Evolutionary conservation across 768 basidiomycete species (phyloP), one percentile per base, ranked within the genome.

Genomic region (Suillus occidentalis): DNA sequence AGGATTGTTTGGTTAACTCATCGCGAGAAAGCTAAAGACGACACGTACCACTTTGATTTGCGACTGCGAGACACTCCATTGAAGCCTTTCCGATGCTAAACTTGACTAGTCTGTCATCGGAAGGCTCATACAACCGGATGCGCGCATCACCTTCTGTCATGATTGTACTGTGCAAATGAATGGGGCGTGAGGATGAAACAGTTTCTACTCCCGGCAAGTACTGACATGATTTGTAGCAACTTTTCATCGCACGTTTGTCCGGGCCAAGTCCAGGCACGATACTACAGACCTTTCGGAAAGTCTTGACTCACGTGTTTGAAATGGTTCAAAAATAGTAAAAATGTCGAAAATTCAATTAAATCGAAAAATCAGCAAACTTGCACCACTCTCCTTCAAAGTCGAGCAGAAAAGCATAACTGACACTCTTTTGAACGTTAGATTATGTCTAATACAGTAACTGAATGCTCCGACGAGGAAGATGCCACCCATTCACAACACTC

Each of bases 21-120:
- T 9, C 20, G 28, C 18, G 12, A 31, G 7, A 7, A 58, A 52
- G 22, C 40, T 5, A 60, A 47, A 39, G 31, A 42, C 6, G 20
- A 52, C 50, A 75, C 80, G 55, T 67, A 87, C 91, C 79, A 75
- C 76, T 78, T 65, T 76, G 81, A 71, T 94, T 94, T 22, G 91
- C 92, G 12, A 80, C 78, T 5, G 89, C 87, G 47, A 93, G 81
- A 18, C 80, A 78, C 69, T 90, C 89, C 83, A 93, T 86, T 45
- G 82, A 81, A 16, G 87, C 79, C 73, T 89, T 87, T 50, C 85
- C 88, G 25, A 92, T 76, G 69, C 82, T 80, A 74, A 91, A 92
- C 58, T 80, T 84, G n/a, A 86, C 82, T 8, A 82, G 71, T 68
- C 85, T 91, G 64, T 84, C 79, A 72, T 94, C 92, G 6, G 73